These are phyloP conservation scores for Backusella westeae DNA, from an alignment of 192 early-diverging fungal species.

Conservation along the genomic window DNA sequence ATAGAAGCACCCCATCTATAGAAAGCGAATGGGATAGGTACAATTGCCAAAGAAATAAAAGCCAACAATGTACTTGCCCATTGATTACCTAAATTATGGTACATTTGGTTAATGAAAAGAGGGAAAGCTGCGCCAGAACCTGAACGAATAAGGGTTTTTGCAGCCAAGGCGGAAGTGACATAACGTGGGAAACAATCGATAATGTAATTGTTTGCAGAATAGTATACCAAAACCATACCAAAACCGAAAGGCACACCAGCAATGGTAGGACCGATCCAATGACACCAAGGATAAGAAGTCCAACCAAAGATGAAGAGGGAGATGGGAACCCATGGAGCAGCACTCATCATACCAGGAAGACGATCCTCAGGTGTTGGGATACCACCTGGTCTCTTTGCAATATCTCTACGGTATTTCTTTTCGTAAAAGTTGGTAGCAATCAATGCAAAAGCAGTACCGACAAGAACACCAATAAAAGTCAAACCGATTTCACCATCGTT, in stretches of 20 bases:
- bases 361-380: constrained; percentile 26
- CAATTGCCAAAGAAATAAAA: constrained; percentile 31
- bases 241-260: constrained; percentile 31
- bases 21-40: constrained; percentile 33
- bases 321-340: constrained; percentile 29
- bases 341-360: constrained; percentile 30
- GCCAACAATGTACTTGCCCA: constrained; percentile 33
- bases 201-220: constrained; percentile 31
- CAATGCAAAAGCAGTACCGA: constrained; percentile 27
- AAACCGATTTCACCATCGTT: constrained; percentile 33
- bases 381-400: neutral
- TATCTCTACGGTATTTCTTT: neutral
- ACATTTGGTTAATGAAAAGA: constrained; percentile 33
- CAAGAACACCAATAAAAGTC: constrained; percentile 30
- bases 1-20: constrained; percentile 24
- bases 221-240: constrained; percentile 34
- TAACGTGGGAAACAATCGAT: constrained; percentile 31
- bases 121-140: constrained; percentile 34
- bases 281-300: constrained; percentile 31
- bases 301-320: constrained; percentile 34
- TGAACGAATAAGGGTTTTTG: constrained; percentile 28
- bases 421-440: constrained; percentile 20
- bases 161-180: constrained; percentile 31
- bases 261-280: constrained; percentile 29
- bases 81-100: constrained; percentile 24